These are phyloP conservation scores for Puccinia novopanici DNA, from an alignment of 1,284 basidiomycete species.

Conservation along the genomic window DNA sequence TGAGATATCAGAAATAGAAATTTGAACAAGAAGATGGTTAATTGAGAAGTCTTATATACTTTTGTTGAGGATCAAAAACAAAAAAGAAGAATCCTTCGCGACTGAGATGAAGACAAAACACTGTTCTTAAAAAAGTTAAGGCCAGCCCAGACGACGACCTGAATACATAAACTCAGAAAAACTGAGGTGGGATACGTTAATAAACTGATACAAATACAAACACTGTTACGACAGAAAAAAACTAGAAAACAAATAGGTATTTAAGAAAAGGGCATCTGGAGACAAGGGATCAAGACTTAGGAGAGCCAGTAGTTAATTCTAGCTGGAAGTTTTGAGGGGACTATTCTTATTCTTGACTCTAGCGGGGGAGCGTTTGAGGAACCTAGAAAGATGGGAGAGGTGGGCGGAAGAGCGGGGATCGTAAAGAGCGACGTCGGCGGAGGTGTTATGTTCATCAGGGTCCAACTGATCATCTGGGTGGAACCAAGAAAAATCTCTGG, in stretches of 20 bases:
- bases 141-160: too few relatives aligned
- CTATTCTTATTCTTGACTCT: background rate
- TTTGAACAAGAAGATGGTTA: too few relatives aligned
- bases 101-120: too few relatives aligned
- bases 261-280: background rate
- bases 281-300: background rate
- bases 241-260: background rate
- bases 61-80: too few relatives aligned
- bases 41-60: too few relatives aligned
- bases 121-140: too few relatives aligned
- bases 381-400: background rate
- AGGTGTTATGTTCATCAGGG: too few relatives aligned
- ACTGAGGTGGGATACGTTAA: background rate
- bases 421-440: background rate
- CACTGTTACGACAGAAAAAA: background rate
- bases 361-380: conserved; percentile 20
- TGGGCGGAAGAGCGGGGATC: background rate
- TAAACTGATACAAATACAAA: conserved; percentile 6
- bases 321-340: background rate
- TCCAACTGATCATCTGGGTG: background rate
- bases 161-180: background rate
- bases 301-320: background rate
- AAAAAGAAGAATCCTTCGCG: too few relatives aligned
- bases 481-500: background rate
- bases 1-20: too few relatives aligned